Conservation (phyloP, 2,329 filamentous ascomycete genomes). For the Anthostomella pinea region DNA sequence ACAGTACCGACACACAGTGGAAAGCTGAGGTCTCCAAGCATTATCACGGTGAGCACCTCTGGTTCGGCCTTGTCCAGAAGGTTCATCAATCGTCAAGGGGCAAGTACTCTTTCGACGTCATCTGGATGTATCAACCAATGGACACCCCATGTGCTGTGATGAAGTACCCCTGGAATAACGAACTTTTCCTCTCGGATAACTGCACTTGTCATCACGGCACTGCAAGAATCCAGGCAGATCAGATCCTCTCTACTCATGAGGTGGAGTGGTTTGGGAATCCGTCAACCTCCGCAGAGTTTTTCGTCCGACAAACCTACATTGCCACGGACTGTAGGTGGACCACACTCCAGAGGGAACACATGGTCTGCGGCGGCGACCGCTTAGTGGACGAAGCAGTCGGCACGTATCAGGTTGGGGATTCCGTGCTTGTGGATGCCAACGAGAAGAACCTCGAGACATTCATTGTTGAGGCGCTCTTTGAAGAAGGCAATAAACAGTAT, state of each 20-base stretch:
- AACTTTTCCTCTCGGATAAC: constrained; percentile 74
- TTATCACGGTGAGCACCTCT: constrained; percentile 48
- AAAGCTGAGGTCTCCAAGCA: constrained; percentile 44
- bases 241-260: constrained; percentile 56
- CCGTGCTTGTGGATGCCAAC: constrained; percentile 47
- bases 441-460: constrained; percentile 54
- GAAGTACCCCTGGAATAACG: constrained; percentile 67
- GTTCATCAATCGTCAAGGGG: constrained; percentile 40
- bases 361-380: constrained; percentile 45
- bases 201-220: constrained; percentile 58
- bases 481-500: constrained; percentile 22
- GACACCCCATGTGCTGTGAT: constrained; percentile 69
- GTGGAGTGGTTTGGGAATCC: constrained; percentile 58
- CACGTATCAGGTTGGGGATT: constrained; percentile 52
- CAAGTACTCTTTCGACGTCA: constrained; percentile 53
- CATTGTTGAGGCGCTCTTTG: constrained; percentile 47
- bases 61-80: constrained; percentile 69
- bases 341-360: constrained; percentile 53
- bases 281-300: constrained; percentile 49
- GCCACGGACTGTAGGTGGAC: constrained; percentile 60
- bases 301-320: constrained; percentile 69
- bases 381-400: constrained; percentile 7
- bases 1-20: constrained; percentile 55
- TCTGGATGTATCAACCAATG: constrained; percentile 70
- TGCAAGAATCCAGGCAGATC: constrained; percentile 46